Evolutionary conservation across 495 filamentous ascomycete species (phyloP), one percentile per base, ranked within the genome.

Genomic region (Tuber aestivum): DNA sequence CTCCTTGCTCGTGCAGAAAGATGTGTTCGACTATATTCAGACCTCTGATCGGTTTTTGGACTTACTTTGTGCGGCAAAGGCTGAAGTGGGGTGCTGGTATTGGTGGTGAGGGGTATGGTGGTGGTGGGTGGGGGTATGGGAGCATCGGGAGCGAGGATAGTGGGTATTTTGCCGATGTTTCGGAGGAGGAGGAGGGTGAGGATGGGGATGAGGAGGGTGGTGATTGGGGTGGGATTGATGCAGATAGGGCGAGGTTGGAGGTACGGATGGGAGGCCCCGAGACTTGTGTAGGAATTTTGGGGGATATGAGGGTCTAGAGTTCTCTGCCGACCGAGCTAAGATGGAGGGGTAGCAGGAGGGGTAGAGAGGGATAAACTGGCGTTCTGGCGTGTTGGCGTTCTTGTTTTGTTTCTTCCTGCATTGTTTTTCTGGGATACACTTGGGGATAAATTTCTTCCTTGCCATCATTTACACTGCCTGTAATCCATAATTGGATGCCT

Each of bases 101-200:
- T 1, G 56, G 32, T 32, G n/a, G 56, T 18, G 56, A 65, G 27
- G 56, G 27, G 56, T 65, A 65, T 65, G 56, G 56, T 65, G 45
- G 45, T 48, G 12, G 56, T 65, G 56, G n/a, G 14, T 65, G 56
- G 56, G 56, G 56, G 27, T 65, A 65, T 65, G 56, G 56, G 27
- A 65, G 56, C 18, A 65, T 65, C n/a, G 56, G 56, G n/a, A 65
- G 56, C 18, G 56, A 65, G 27, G 56, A 65, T 32, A 65, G n/a
- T n/a, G 56, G 56, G n/a, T 65, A 65, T 32, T 32, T 65, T 32
- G 56, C 56, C n/a, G 56, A 65, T 1, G 56, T 32, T 32, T 65
- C 27, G 18, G 56, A 65, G 27, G 56, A 35, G 27, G 56, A 32
- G 50, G 50, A 61, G 10, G 50, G 14, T 14, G 56, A 16, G 56